Evolutionary conservation across 129 eudicot genomes (phyloP).

Genomic region (Artemisia argyi): DNA sequence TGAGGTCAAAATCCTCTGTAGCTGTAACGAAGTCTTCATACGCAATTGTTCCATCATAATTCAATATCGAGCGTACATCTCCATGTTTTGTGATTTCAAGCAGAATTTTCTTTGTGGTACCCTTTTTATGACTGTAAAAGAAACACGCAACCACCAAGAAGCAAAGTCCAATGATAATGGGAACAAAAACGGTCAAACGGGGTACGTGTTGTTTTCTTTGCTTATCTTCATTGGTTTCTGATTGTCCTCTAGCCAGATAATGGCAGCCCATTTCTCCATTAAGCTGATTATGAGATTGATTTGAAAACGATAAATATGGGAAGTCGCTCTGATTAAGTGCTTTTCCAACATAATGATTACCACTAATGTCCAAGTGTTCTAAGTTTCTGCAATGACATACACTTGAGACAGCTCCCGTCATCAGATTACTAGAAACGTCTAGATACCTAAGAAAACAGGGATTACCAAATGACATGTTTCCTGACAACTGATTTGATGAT

Average conservation of each 20-base stretch:
- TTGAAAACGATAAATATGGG: background rate
- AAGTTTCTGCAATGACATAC: background rate
- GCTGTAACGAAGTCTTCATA: slow-evolving; percentile 36
- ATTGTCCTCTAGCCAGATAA: too few species aligned
- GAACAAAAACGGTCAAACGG: slow-evolving; percentile 12
- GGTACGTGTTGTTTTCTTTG: background rate
- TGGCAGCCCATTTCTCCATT: background rate
- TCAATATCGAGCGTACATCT: slow-evolving; percentile 23
- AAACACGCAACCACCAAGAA: slow-evolving; percentile 1
- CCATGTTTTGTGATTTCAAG: slow-evolving; percentile 15
- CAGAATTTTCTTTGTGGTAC: background rate
- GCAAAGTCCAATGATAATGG: slow-evolving; percentile 3
- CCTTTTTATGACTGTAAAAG: background rate
- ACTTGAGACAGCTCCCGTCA: slow-evolving; percentile 3
- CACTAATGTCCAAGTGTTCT: slow-evolving; percentile 19
- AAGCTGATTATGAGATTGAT: slow-evolving; percentile 18
- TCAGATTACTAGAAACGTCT: slow-evolving; percentile 24
- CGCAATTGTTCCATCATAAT: slow-evolving; percentile 37
- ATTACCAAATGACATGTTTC: background rate
- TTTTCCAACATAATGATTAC: slow-evolving; percentile 13
- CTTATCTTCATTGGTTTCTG: background rate
- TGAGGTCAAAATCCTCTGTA: slow-evolving; percentile 38
- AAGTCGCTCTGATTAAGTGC: background rate
- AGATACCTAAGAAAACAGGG: slow-evolving; percentile 10
- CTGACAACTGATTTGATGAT: slow-evolving; percentile 21